These are phyloP conservation scores for Umbilicus rupestris DNA, from an alignment of 164 flowering plant genomes.

Conservation along the genomic window DNA sequence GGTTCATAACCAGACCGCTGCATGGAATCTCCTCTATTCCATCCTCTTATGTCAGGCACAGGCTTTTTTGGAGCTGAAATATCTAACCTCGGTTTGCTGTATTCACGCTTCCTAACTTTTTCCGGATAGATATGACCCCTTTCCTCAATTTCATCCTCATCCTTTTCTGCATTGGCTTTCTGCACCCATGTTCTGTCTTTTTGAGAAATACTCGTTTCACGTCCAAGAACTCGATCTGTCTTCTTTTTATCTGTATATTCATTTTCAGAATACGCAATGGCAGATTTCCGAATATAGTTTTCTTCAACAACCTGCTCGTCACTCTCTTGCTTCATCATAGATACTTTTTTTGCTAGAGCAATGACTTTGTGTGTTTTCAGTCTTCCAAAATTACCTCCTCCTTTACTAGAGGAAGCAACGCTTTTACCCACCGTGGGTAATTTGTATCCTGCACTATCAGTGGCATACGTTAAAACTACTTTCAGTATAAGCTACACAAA, in stretches of 20 bases:
- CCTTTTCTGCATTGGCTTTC: conserved; percentile 1
- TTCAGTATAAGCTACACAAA: no score
- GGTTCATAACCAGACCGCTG: conserved; percentile 15
- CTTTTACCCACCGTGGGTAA: conserved; percentile 3
- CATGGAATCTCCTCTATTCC: conserved; percentile 34
- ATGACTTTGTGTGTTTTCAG: conserved; percentile 53
- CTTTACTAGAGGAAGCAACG: neutral
- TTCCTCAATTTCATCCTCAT: conserved; percentile 6
- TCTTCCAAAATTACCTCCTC: conserved; percentile 43
- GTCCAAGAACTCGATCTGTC: conserved; percentile 8
- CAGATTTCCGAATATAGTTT: conserved; percentile 5
- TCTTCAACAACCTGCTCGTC: conserved; percentile 15
- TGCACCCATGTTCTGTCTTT: conserved; percentile 5
- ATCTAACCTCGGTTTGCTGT: conserved; percentile 9
- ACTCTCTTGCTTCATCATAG: conserved; percentile 24
- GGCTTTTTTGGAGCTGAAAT: conserved; percentile 19
- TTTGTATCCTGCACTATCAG: neutral
- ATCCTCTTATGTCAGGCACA: conserved; percentile 36
- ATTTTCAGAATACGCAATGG: conserved; percentile 13
- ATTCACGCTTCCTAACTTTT: conserved; percentile 14
- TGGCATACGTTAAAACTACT: neutral
- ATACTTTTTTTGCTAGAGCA: conserved; percentile 29
- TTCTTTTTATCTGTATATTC: conserved; percentile 14
- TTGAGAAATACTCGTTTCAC: conserved; percentile 15
- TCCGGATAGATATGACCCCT: neutral